phyloP scores from a whole-genome alignment of 495 filamentous ascomycete species.

The Staphylotrichum longicolle region DNA sequence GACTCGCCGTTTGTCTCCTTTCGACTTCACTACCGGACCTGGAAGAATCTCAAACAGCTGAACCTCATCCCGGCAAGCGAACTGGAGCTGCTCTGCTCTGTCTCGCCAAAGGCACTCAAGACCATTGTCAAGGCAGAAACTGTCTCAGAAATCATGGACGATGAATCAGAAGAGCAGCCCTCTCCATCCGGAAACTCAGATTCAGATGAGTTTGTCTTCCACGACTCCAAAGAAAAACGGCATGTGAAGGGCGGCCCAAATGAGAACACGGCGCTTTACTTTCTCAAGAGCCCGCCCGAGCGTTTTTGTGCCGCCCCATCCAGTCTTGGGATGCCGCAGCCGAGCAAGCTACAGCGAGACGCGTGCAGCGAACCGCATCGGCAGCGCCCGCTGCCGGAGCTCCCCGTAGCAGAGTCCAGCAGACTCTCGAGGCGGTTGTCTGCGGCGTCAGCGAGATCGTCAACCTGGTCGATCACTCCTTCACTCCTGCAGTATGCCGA shows the following conservation, averaged over 20 bases:
- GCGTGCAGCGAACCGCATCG: conserved; percentile 31
- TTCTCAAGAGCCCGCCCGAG: conserved; percentile 34
- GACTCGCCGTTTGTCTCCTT: conserved; percentile 49
- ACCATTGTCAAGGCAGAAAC: background rate
- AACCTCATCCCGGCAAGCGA: conserved; percentile 36
- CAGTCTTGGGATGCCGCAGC: conserved; percentile 19
- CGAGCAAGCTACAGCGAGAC: conserved; percentile 27
- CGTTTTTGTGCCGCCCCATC: conserved; percentile 21
- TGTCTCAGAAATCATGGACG: background rate
- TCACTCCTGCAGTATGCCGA: conserved; percentile 43
- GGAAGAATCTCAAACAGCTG: conserved; percentile 41
- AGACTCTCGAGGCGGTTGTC: conserved; percentile 22
- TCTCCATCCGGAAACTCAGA: conserved; percentile 6
- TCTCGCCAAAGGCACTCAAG: conserved; percentile 16
- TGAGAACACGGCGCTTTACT: conserved; percentile 16
- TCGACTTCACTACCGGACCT: conserved; percentile 51
- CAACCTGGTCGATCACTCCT: conserved; percentile 39
- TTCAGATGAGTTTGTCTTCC: conserved; percentile 24
- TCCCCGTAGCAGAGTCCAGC: conserved; percentile 26
- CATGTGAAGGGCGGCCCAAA: background rate
- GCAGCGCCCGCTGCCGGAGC: conserved; percentile 46
- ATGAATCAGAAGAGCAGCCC: background rate
- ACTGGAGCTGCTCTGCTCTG: conserved; percentile 16
- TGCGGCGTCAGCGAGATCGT: conserved; percentile 24
- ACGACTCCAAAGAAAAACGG: background rate